These are phyloP conservation scores for Pythium dissimile DNA, from an alignment of 352 stramenopile species.

Conservation along the genomic window DNA sequence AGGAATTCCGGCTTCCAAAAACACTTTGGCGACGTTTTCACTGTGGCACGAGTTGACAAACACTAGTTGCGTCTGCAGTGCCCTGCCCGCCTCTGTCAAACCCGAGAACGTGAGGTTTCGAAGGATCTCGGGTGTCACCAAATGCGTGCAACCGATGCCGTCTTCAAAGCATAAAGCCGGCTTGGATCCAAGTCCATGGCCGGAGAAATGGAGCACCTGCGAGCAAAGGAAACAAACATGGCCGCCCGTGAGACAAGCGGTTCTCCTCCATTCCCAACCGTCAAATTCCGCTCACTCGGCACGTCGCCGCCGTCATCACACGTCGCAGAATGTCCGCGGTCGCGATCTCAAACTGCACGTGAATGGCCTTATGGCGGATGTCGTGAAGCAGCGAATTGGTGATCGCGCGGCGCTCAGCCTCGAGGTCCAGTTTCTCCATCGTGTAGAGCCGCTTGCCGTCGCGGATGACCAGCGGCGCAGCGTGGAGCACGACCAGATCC, in stretches of 20 bases:
- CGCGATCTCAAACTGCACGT: slow-evolving; percentile 74
- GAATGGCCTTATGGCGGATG: slow-evolving; percentile 69
- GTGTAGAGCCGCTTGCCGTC: slow-evolving; percentile 58
- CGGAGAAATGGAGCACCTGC: slow-evolving; percentile 71
- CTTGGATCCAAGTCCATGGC: slow-evolving; percentile 61
- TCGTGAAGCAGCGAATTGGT: slow-evolving; percentile 64
- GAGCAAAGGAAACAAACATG: too few relatives aligned
- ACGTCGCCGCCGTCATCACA: slow-evolving; percentile 77
- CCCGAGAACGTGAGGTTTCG: slow-evolving; percentile 64
- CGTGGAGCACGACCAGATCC: slow-evolving; percentile 74
- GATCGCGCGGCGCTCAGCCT: slow-evolving; percentile 64
- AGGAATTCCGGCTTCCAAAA: slow-evolving; percentile 84
- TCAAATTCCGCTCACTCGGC: slow-evolving; percentile 19
- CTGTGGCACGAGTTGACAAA: slow-evolving; percentile 87
- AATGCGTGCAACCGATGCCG: slow-evolving; percentile 58
- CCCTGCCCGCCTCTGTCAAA: neutral
- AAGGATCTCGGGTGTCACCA: slow-evolving; percentile 61
- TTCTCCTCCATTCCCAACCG: neutral
- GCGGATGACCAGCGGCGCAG: slow-evolving; percentile 74
- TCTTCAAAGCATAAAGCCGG: slow-evolving; percentile 78
- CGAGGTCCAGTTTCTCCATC: slow-evolving; percentile 84
- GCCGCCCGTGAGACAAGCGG: too few relatives aligned
- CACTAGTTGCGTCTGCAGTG: slow-evolving; percentile 43
- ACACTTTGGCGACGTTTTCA: slow-evolving; percentile 80
- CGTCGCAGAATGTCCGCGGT: slow-evolving; percentile 70